Evolutionary conservation across 1,284 basidiomycete species (phyloP).

Genomic region (Agroathelia rolfsii): DNA sequence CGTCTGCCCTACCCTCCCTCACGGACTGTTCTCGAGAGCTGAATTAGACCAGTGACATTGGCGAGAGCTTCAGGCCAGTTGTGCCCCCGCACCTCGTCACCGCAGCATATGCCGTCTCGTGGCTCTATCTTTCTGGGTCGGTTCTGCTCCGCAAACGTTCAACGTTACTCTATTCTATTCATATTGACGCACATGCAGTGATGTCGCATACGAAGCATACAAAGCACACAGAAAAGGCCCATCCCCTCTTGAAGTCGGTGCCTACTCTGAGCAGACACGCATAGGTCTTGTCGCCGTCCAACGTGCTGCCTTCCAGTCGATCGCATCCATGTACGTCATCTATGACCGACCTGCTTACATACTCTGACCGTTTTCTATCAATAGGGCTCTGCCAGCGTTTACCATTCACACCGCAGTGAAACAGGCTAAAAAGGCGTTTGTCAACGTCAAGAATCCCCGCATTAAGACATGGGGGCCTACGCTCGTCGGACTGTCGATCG

Average conservation of each 20-base stretch:
- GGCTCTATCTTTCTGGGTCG: constrained; percentile 66
- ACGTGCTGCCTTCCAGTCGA: constrained; percentile 78
- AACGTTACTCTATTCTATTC: constrained; percentile 8
- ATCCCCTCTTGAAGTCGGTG: constrained; percentile 58
- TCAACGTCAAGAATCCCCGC: constrained; percentile 50
- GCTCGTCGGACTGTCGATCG: constrained; percentile 64
- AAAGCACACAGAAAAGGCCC: constrained; percentile 73
- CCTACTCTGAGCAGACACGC: constrained; percentile 71
- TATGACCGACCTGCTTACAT: background rate
- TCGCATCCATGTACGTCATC: constrained; percentile 70
- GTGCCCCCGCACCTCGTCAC: constrained; percentile 73
- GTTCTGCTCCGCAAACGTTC: constrained; percentile 12
- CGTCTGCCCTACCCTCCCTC: constrained; percentile 17
- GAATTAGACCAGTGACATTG: constrained; percentile 75
- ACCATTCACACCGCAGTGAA: constrained; percentile 82
- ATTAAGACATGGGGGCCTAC: constrained; percentile 79
- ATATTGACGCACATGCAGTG: no score
- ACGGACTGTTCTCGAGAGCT: constrained; percentile 15
- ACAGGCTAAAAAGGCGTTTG: constrained; percentile 70
- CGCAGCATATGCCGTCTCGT: constrained; percentile 80
- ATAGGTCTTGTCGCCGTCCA: constrained; percentile 65
- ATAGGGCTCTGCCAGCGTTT: constrained; percentile 66
- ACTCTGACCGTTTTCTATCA: constrained; percentile 3
- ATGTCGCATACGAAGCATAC: constrained; percentile 89
- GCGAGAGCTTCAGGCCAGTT: constrained; percentile 87